These are phyloP conservation scores for Metschnikowia rubicola DNA, from an alignment of 805 yeast genomes.

Conservation along the genomic window DNA sequence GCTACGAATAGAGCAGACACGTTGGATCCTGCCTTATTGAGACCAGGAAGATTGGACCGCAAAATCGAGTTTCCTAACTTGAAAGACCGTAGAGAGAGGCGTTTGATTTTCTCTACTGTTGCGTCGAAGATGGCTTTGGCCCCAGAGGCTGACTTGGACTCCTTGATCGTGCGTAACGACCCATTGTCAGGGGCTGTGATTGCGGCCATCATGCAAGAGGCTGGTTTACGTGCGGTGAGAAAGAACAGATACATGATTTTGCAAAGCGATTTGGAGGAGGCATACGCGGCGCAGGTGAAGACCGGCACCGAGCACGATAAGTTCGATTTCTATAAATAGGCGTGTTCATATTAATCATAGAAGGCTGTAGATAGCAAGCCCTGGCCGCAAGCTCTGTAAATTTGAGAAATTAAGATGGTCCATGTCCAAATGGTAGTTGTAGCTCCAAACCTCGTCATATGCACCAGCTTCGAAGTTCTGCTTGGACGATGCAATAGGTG, in stretches of 20 bases:
- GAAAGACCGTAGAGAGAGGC: slow-evolving; percentile 96
- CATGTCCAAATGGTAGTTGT: slow-evolving; percentile 57
- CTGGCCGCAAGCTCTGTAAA: slow-evolving; percentile 52
- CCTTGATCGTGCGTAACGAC: slow-evolving; percentile 91
- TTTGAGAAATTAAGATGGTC: slow-evolving; percentile 65
- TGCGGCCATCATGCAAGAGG: slow-evolving; percentile 99
- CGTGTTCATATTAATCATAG: not conserved
- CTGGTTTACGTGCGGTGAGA: slow-evolving; percentile 97
- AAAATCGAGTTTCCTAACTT: slow-evolving; percentile 96
- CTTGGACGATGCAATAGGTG: slow-evolving; percentile 40
- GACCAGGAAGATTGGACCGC: slow-evolving; percentile 98
- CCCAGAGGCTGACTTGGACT: slow-evolving; percentile 95
- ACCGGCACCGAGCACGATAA: slow-evolving; percentile 93
- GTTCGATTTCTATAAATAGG: slow-evolving; percentile 89
- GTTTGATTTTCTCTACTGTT: slow-evolving; percentile 91
- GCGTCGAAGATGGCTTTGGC: slow-evolving; percentile 97
- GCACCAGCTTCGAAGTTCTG: slow-evolving; percentile 41
- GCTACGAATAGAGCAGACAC: slow-evolving; percentile 99
- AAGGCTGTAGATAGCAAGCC: slow-evolving; percentile 54
- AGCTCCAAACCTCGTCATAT: slow-evolving; percentile 29
- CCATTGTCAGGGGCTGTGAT: slow-evolving; percentile 96
- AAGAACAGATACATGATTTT: slow-evolving; percentile 95
- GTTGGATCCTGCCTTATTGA: slow-evolving; percentile 93
- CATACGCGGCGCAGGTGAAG: slow-evolving; percentile 95
- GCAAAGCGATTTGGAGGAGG: slow-evolving; percentile 96